Evolutionary conservation across 176 grass and related monocot genomes (phyloP).

Genomic region (Ensete glaucum): DNA sequence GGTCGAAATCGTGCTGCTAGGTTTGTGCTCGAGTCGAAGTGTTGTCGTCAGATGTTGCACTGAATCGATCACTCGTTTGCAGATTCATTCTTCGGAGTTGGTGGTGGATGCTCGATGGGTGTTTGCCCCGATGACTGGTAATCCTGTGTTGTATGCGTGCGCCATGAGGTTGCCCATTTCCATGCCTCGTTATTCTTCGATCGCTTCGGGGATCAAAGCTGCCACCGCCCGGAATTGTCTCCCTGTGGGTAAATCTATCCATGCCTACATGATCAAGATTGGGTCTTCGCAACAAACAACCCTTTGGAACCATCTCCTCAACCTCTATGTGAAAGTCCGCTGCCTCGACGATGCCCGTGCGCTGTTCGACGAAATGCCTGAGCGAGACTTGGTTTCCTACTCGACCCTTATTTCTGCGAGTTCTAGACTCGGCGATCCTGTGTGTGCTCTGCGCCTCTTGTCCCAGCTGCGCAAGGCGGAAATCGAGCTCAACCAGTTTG

Average conservation of each 20-base stretch:
- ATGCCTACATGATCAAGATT: constrained; percentile 20
- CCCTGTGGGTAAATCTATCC: constrained; percentile 14
- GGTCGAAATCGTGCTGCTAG: too few species aligned
- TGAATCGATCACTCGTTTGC: too few species aligned
- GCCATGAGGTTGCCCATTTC: constrained; percentile 10
- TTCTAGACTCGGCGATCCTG: constrained; percentile 10
- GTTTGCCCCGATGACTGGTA: too few species aligned
- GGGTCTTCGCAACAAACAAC: constrained; percentile 14
- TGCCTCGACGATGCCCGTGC: constrained; percentile 11
- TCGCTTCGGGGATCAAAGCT: constrained; percentile 15
- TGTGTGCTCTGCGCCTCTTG: constrained; percentile 13
- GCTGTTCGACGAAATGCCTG: constrained; percentile 31
- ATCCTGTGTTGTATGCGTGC: neutral
- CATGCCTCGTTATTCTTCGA: neutral
- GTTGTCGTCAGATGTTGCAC: too few species aligned
- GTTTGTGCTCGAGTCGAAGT: too few species aligned
- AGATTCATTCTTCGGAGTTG: too few species aligned
- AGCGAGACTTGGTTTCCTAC: constrained; percentile 22
- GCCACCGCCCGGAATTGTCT: constrained; percentile 13
- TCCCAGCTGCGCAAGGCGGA: neutral
- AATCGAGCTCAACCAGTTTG: constrained; percentile 14
- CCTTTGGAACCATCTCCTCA: constrained; percentile 23
- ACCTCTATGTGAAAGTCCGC: constrained; percentile 13
- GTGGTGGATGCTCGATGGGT: too few species aligned
- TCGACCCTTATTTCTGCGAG: constrained; percentile 21